Percentiles rank a stretch among this genome's conserved stretches.
phyloP scores from a whole-genome alignment of 768 basidiomycete species.

The Boletus patriciae region DNA sequence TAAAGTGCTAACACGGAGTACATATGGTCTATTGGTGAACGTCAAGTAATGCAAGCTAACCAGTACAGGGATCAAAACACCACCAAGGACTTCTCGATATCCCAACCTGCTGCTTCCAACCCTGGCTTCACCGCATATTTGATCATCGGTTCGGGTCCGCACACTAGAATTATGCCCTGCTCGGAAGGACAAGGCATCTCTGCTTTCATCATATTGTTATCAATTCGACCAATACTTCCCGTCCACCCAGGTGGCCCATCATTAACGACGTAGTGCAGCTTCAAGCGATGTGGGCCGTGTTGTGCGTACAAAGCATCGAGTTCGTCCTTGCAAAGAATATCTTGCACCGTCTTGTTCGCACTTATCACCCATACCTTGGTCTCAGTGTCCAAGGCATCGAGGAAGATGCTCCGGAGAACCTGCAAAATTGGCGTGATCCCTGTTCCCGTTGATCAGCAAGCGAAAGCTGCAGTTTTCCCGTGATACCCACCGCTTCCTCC shows the following conservation, averaged over 20 bases:
- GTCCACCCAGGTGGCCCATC: slow-evolving; percentile 38
- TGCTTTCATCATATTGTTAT: slow-evolving; percentile 36
- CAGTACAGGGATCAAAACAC: slow-evolving; percentile 30
- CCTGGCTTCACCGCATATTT: slow-evolving; percentile 32
- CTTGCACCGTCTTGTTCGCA: slow-evolving; percentile 46
- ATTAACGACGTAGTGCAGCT: slow-evolving; percentile 46
- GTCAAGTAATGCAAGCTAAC: background rate
- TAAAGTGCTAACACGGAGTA: too few relatives aligned
- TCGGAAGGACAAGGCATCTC: slow-evolving; percentile 43
- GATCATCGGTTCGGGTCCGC: slow-evolving; percentile 50
- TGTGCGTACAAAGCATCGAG: slow-evolving; percentile 40
- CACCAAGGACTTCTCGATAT: slow-evolving; percentile 34
- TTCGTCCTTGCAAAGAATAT: slow-evolving; percentile 53
- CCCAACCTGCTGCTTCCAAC: slow-evolving; percentile 37
- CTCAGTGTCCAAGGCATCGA: slow-evolving; percentile 37
- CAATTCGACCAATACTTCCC: slow-evolving; percentile 43
- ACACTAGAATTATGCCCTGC: slow-evolving; percentile 45
- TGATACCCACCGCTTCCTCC: slow-evolving; percentile 50
- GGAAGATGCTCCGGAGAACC: slow-evolving; percentile 48
- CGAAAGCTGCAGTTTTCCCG: background rate
- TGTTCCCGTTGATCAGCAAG: slow-evolving; percentile 5
- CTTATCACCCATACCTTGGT: slow-evolving; percentile 49
- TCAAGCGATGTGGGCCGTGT: slow-evolving; percentile 35
- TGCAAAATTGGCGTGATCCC: slow-evolving; percentile 61
- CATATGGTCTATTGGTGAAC: background rate